These are phyloP conservation scores for Populus hybrid DNA, from an alignment of 441 rosid genomes.

Conservation along the genomic window DNA sequence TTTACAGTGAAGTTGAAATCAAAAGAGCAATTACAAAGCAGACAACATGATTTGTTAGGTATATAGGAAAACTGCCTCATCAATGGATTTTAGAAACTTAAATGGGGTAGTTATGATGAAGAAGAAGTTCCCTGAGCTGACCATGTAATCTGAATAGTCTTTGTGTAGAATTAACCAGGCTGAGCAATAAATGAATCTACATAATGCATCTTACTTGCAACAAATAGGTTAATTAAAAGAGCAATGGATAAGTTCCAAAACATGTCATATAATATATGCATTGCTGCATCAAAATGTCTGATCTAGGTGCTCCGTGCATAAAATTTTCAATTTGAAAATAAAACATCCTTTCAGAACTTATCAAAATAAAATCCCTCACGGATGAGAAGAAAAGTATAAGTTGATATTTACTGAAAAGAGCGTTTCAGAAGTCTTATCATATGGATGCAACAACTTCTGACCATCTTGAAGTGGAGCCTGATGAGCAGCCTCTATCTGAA, in stretches of 20 bases:
- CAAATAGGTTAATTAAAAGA: not conserved
- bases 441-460: constrained; percentile 66
- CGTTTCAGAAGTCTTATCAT: constrained; percentile 81
- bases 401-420: constrained; percentile 60
- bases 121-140: not conserved
- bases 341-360: not conserved
- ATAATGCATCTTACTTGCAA: not conserved
- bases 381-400: constrained; percentile 11
- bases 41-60: not conserved
- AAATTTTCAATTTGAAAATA: constrained; percentile 5
- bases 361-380: constrained; percentile 8
- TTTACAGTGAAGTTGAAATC: not conserved
- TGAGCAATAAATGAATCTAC: not conserved
- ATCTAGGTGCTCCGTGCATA: not conserved
- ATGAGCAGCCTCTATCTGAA: constrained; percentile 42
- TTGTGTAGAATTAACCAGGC: not conserved
- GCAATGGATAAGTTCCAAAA: constrained; percentile 3
- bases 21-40: not conserved
- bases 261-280: not conserved
- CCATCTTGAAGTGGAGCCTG: constrained; percentile 56
- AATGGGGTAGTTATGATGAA: not conserved
- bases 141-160: not conserved
- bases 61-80: not conserved
- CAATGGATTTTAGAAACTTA: not conserved
- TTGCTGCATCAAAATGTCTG: not conserved